phyloP scores from a whole-genome alignment of 2,329 filamentous ascomycete genomes.

The Aspergillus uvarum region DNA sequence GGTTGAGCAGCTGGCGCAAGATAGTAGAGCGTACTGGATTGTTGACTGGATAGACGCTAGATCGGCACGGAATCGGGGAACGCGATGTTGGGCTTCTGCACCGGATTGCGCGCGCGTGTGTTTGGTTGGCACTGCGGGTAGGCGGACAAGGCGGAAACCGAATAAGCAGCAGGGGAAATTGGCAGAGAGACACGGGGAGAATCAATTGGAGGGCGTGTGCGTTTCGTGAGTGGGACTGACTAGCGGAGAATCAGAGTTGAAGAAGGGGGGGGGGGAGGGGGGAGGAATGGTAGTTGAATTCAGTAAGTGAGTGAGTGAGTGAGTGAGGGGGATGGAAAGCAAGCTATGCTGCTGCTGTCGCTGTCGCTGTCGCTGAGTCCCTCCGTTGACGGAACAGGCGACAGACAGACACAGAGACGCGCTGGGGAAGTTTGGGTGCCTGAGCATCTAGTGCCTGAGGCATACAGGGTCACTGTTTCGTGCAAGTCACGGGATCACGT shows the following conservation, averaged over 20 bases:
- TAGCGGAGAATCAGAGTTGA: neutral
- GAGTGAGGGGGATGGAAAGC: too few relatives aligned
- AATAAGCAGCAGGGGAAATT: neutral
- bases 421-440: constrained; percentile 1
- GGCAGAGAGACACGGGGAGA: neutral
- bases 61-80: constrained; percentile 10
- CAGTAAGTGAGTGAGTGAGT: too few relatives aligned
- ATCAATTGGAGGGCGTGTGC: neutral
- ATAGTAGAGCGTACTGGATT: constrained; percentile 15
- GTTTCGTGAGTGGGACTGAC: neutral
- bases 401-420: neutral
- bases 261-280: neutral
- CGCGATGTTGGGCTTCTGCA: constrained; percentile 15
- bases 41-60: constrained; percentile 7
- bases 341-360: too few relatives aligned
- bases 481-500: neutral
- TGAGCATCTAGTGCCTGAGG: constrained; percentile 11
- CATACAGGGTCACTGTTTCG: neutral
- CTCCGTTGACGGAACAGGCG: too few relatives aligned
- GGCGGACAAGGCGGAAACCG: neutral
- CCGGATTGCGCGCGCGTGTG: constrained; percentile 18
- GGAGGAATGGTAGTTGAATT: neutral
- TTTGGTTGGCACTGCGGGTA: constrained; percentile 2
- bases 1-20: neutral
- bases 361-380: too few relatives aligned